A percentile compares a stretch with the other conserved stretches of the same genome.
Conservation (phyloP, 192 early-diverging fungal genomes). For the Dimargaris cristalligena region DNA sequence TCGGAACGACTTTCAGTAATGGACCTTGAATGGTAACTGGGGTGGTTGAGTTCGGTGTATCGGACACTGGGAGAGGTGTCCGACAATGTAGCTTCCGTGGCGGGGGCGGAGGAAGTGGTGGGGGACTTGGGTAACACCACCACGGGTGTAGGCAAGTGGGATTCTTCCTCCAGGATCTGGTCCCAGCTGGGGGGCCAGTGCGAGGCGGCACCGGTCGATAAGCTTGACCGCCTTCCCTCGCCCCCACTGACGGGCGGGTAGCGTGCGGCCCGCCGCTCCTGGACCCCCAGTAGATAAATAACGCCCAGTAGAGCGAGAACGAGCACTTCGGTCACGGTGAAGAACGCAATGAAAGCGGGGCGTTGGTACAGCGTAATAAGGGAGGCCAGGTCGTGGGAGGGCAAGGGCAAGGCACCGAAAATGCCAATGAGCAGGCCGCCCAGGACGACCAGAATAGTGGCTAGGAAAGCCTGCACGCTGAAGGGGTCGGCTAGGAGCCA, state of each 20-base stretch:
- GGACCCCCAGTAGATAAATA: conserved; percentile 17
- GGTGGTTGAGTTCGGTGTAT: no score
- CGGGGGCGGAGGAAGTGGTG: not conserved
- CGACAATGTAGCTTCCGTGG: not conserved
- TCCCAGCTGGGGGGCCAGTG: conserved; percentile 3
- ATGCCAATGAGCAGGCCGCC: conserved; percentile 47
- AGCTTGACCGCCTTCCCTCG: not conserved
- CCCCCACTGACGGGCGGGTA: not conserved
- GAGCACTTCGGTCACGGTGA: conserved; percentile 31
- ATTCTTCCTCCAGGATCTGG: conserved; percentile 4
- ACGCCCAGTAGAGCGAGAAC: conserved; percentile 29
- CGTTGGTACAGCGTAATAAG: conserved; percentile 45
- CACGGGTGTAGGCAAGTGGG: not conserved
- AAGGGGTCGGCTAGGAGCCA: conserved; percentile 45
- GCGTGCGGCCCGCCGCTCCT: not conserved
- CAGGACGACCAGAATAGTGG: conserved; percentile 44
- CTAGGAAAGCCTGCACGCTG: conserved; percentile 37
- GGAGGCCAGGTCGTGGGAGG: conserved; percentile 44
- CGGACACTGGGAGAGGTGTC: not conserved
- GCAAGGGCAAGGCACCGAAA: conserved; percentile 63
- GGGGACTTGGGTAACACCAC: not conserved
- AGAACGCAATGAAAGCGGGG: conserved; percentile 48
- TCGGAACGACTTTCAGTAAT: no score
- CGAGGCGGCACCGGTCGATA: not conserved
- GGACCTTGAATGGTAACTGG: no score